These are phyloP conservation scores for Tetrapisispora iriomotensis DNA, from an alignment of 805 yeast genomes.

Conservation along the genomic window DNA sequence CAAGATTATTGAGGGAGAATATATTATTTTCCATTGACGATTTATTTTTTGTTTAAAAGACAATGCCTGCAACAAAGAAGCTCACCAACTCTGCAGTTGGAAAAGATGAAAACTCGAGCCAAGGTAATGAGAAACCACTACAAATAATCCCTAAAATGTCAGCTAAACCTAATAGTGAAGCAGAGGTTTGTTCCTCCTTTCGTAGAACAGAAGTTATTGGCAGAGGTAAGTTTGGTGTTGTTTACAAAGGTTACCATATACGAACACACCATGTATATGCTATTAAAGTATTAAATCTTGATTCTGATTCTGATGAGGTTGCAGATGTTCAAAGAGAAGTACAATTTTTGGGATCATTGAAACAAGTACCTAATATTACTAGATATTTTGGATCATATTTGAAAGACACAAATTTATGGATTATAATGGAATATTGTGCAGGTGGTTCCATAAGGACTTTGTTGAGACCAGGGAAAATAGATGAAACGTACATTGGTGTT, in stretches of 20 bases:
- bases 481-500: slow-evolving; percentile 76
- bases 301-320: slow-evolving; percentile 89
- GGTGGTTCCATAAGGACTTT: slow-evolving; percentile 91
- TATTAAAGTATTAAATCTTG: slow-evolving; percentile 83
- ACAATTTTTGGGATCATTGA: slow-evolving; percentile 71
- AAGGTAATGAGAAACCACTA: no score
- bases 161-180: not conserved
- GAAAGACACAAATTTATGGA: slow-evolving; percentile 89
- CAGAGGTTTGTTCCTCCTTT: slow-evolving; percentile 36
- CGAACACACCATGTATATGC: slow-evolving; percentile 77
- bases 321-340: slow-evolving; percentile 90
- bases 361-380: slow-evolving; percentile 83
- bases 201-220: slow-evolving; percentile 88
- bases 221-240: slow-evolving; percentile 94
- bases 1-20: no score
- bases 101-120: no score
- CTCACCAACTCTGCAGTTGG: no score
- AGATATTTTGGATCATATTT: slow-evolving; percentile 84
- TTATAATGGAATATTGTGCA: slow-evolving; percentile 93
- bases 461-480: slow-evolving; percentile 76
- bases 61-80: no score
- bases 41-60: no score
- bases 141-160: no score
- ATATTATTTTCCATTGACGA: no score
- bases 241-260: slow-evolving; percentile 71